Percentiles rank a stretch among this genome's conserved stretches.
Evolutionary conservation across 805 yeast species (phyloP).

Genomic region (Barnettozyma sucrosica): DNA sequence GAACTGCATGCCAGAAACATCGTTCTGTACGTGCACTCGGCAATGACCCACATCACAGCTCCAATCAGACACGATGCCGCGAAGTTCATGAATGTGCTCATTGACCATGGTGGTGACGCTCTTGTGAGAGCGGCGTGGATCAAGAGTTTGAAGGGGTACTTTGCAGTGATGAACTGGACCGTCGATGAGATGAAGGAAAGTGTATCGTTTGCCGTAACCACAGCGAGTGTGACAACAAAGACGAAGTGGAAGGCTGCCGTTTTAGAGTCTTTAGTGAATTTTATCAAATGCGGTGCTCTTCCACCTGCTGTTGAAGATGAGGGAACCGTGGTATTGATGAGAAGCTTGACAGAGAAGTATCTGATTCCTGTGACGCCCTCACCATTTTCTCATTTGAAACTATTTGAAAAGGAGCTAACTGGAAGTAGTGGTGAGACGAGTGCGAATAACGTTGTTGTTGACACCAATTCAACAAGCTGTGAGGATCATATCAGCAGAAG

Average conservation of each 20-base stretch:
- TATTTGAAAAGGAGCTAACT: slow-evolving; percentile 42
- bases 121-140: slow-evolving; percentile 60
- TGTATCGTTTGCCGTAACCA: slow-evolving; percentile 29
- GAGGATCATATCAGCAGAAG: slow-evolving; percentile 58
- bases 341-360: slow-evolving; percentile 29
- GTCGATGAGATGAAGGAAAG: slow-evolving; percentile 29
- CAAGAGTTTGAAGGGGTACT: slow-evolving; percentile 60
- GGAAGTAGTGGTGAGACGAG: slow-evolving; percentile 11
- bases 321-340: slow-evolving; percentile 12
- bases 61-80: slow-evolving; percentile 73
- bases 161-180: slow-evolving; percentile 74
- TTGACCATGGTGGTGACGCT: slow-evolving; percentile 49
- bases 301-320: background rate
- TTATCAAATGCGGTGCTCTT: slow-evolving; percentile 39
- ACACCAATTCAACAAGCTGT: slow-evolving; percentile 42
- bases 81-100: slow-evolving; percentile 52
- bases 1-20: slow-evolving; percentile 54
- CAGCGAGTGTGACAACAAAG: slow-evolving; percentile 23
- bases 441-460: slow-evolving; percentile 22
- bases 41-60: slow-evolving; percentile 88
- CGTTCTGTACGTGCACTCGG: slow-evolving; percentile 75
- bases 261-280: slow-evolving; percentile 34
- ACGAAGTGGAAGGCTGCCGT: slow-evolving; percentile 25
- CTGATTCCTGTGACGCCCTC: slow-evolving; percentile 51
- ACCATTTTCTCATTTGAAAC: slow-evolving; percentile 58